These are phyloP conservation scores for Fraxinus albicans DNA, from an alignment of 305 asterid species.

Conservation along the genomic window DNA sequence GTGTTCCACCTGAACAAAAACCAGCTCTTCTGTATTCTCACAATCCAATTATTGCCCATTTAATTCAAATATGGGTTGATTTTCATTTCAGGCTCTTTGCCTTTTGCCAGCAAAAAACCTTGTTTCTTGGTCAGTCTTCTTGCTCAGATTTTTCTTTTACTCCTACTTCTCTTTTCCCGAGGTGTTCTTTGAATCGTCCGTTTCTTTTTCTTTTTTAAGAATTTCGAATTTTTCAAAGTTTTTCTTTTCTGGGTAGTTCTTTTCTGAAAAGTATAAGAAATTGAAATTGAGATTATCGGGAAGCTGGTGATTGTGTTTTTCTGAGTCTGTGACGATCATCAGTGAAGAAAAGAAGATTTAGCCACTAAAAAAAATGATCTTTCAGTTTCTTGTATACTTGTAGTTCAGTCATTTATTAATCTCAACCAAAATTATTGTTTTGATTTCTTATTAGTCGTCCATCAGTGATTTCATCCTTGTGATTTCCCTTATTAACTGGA, in stretches of 20 bases:
- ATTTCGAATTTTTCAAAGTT: conserved; percentile 17
- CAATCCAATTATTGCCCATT: conserved; percentile 18
- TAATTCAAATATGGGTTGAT: conserved; percentile 35
- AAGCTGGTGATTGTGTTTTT: not conserved
- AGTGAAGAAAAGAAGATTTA: not conserved
- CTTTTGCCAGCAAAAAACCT: conserved; percentile 7
- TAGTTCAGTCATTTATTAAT: not conserved
- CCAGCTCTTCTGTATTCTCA: not conserved
- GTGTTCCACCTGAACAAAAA: conserved; percentile 42
- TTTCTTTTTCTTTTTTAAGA: not conserved
- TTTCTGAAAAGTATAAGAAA: not conserved
- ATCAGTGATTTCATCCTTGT: not conserved
- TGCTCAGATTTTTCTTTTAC: not conserved
- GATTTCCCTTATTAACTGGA: not conserved
- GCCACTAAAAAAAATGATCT: not conserved
- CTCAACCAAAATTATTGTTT: not conserved
- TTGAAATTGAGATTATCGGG: conserved; percentile 11
- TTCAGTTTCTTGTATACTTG: not conserved
- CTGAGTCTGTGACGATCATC: conserved; percentile 21
- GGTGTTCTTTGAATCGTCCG: not conserved
- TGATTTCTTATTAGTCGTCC: not conserved
- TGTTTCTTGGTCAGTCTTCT: conserved; percentile 33
- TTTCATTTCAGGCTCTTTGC: conserved; percentile 1
- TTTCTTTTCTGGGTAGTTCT: not conserved
- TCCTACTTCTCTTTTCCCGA: not conserved